A percentile compares a stretch with the other conserved stretches of the same genome.
Conservation (phyloP, 2,329 filamentous ascomycete species). For the Sporothrix brasiliensis region DNA sequence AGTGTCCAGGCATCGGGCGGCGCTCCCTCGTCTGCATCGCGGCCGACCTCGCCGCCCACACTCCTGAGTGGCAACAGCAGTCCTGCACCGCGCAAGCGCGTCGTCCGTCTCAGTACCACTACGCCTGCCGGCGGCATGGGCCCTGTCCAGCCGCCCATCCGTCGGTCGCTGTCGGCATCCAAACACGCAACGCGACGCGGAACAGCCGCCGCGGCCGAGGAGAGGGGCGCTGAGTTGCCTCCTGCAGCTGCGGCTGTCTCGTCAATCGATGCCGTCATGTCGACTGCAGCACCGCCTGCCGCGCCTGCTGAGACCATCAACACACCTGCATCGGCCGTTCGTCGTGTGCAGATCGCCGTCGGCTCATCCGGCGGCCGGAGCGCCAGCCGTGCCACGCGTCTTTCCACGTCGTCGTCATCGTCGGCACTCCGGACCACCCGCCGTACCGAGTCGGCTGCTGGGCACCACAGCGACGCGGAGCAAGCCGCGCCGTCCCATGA, state of each 20-base stretch:
- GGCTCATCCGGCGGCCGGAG: conserved; percentile 53
- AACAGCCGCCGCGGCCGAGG: conserved; percentile 37
- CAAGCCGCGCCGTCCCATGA: conserved; percentile 44
- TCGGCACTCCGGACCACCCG: conserved; percentile 41
- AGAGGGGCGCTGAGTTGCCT: conserved; percentile 3
- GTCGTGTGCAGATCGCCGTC: conserved; percentile 59
- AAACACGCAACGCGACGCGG: conserved; percentile 36
- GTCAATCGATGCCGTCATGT: conserved; percentile 28
- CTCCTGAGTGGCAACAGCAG: conserved; percentile 54
- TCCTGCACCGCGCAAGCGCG: conserved; percentile 57
- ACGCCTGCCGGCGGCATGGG: conserved; percentile 42
- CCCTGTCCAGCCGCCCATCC: conserved; percentile 49
- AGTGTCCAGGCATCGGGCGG: conserved; percentile 48
- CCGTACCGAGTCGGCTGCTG: conserved; percentile 30
- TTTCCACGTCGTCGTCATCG: conserved; percentile 45
- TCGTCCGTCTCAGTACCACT: conserved; percentile 56
- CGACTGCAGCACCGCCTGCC: background rate
- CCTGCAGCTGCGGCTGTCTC: background rate
- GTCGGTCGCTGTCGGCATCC: conserved; percentile 53
- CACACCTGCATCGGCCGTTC: conserved; percentile 56
- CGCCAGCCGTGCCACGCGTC: conserved; percentile 38
- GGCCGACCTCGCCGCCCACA: conserved; percentile 47
- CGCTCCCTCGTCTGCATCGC: conserved; percentile 39
- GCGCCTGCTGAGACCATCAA: conserved; percentile 46
- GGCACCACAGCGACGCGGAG: conserved; percentile 52